Conservation (phyloP, 2,329 filamentous ascomycete species). For the Cryphonectria nitschkei region DNA sequence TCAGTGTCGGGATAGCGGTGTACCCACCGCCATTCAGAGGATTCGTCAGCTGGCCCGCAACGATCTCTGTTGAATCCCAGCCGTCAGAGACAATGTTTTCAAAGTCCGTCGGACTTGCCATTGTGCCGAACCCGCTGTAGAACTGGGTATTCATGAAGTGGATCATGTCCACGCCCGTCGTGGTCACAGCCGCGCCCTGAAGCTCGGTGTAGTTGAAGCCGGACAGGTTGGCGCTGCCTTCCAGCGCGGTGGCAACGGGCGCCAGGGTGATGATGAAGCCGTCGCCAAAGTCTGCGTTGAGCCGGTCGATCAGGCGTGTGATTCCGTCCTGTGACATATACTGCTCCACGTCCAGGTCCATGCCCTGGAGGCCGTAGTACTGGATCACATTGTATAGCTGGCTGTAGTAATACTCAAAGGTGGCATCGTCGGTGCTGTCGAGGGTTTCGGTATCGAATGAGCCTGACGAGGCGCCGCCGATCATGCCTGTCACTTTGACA, state of each 20-base stretch:
- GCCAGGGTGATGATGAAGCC: constrained; percentile 79
- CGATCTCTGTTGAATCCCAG: constrained; percentile 74
- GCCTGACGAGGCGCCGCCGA: constrained; percentile 82
- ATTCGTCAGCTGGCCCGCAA: constrained; percentile 81
- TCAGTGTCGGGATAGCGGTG: constrained; percentile 52
- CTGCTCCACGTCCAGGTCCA: constrained; percentile 84
- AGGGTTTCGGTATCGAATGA: constrained; percentile 63
- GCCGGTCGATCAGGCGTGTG: constrained; percentile 67
- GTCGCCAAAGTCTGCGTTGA: constrained; percentile 70
- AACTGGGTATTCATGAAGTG: constrained; percentile 92
- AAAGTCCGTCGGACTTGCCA: constrained; percentile 51
- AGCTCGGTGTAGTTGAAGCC: constrained; percentile 81
- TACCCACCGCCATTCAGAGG: constrained; percentile 69
- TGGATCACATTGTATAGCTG: constrained; percentile 70
- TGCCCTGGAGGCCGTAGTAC: constrained; percentile 64
- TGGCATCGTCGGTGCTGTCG: constrained; percentile 53
- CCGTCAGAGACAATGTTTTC: constrained; percentile 60
- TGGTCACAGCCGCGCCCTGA: constrained; percentile 63
- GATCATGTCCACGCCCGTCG: constrained; percentile 52
- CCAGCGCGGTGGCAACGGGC: constrained; percentile 75
- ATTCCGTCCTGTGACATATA: constrained; percentile 68
- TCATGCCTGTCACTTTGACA: constrained; percentile 82
- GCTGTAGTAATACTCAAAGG: constrained; percentile 75
- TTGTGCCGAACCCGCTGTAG: constrained; percentile 84
- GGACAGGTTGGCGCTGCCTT: constrained; percentile 64